Evolutionary conservation across 1,139 yeast species (phyloP).

Genomic region (Yamadazyma atlantica): DNA sequence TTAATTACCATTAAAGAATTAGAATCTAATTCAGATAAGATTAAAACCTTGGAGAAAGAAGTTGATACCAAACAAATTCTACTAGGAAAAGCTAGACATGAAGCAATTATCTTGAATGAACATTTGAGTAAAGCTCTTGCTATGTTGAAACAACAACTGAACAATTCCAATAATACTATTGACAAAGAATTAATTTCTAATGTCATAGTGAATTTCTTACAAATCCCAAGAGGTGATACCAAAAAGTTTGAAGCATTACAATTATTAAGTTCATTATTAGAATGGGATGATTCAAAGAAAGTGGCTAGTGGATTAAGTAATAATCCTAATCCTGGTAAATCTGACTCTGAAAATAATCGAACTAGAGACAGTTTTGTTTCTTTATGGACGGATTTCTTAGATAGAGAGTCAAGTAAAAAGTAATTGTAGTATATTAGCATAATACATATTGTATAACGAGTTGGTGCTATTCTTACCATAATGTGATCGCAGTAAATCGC

Average conservation of each 20-base stretch:
- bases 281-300: conserved; percentile 85
- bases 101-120: conserved; percentile 91
- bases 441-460: neutral
- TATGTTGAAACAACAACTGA: conserved; percentile 68
- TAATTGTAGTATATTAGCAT: conserved; percentile 6
- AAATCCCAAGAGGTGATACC: conserved; percentile 88
- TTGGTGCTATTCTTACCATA: neutral
- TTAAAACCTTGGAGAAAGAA: conserved; percentile 23
- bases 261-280: conserved; percentile 75
- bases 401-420: conserved; percentile 59
- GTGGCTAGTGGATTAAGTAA: conserved; percentile 79
- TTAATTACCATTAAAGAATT: conserved; percentile 15
- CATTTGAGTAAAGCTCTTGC: conserved; percentile 89
- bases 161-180: conserved; percentile 64
- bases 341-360: conserved; percentile 16
- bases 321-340: conserved; percentile 25
- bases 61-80: conserved; percentile 71
- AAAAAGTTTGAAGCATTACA: conserved; percentile 91
- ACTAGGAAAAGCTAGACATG: conserved; percentile 90
- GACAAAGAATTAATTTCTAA: conserved; percentile 89
- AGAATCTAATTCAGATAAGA: conserved; percentile 10
- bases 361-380: conserved; percentile 75
- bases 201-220: conserved; percentile 77
- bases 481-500: conserved; percentile 4
- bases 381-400: conserved; percentile 86